Evolutionary conservation across 257 asterid species (phyloP), one percentile per base, ranked within the genome.

Genomic region (Solanum chaucha): DNA sequence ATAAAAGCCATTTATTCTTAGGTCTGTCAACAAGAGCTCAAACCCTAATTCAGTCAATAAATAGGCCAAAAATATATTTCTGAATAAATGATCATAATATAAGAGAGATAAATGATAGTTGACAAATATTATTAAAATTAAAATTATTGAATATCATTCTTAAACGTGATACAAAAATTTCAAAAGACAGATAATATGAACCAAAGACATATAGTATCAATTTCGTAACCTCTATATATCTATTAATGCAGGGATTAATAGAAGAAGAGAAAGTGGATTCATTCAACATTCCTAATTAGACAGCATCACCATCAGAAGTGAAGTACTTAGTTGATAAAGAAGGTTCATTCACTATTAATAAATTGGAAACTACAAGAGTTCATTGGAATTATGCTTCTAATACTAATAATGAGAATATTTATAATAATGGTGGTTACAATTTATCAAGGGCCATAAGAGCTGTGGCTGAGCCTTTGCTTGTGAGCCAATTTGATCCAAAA

Each of bases 401-500:
- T 2, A 41, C n/a, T 70, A 7, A 15, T 70, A 3, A 7, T 70
- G 12, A 13, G 86, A 59, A 9, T 70, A 38, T 22, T n/a, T 48
- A 86, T n/a, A 48, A 86, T n/a, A 59, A 87, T 2, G 88, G 86
- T 55, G 95, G 92, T 11, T 93, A 90, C 85, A 72, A 84, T 40
- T 92, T 94, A 8, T 88, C 95, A 3, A 85, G 83, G 34, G 92
- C 95, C 89, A 90, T 95, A 89, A 90, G 98, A 87, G 93, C 98
- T 2, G 95, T 94, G 87, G 92, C 92, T 4, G 98, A 95, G 83
- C 93, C 98, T 4, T 67, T 95, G 88, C 73, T 94, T 68, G 87
- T 89, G 32, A 87, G 85, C 28, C 98, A 95, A 85, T 94, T 95
- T 51, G 94, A 94, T 5, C 89, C 87, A 17, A 55, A 61, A 2